Base-by-base conservation (phyloP, 352 stramenopile genomes). In the Peronospora tabacina region DNA sequence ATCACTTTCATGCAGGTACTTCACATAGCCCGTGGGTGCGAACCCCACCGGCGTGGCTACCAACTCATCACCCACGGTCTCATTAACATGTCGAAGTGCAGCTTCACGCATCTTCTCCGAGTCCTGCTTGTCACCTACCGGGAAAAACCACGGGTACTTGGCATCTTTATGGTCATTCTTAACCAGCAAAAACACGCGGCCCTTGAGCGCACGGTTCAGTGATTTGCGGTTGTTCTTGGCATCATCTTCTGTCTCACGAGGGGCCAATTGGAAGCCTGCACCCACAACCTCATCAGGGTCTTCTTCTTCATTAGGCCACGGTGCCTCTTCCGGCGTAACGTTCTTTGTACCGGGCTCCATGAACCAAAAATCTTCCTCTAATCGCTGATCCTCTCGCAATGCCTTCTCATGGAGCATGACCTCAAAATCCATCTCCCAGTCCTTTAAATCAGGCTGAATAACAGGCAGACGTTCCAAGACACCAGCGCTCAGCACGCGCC, bases 351-450 rank as follows among this genome's bases (percentile, higher is more conserved):
- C 81, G 1, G 81, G 75, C 51, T 92, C 81, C 67, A 85, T 84
- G 63, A 87, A 88, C 81, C 81, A 92, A 47, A 92, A 92, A 38
- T 84, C 78, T 30, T 90, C 75, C 35, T 87, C 77, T 26, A 92
- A 38, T 35, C 81, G 66, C 76, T 89, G 77, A 56, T 82, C 75
- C 24, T 82, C 62, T n/a, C 78, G 78, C 32, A 92, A 63, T 19
- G 61, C 63, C 49, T 86, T 86, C 61, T 90, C 80, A 58, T 90
- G 77, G 55, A 83, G 55, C 72, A 90, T 79, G 40, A 76, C 64
- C 49, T 78, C 68, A 35, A 75, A 85, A 52, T 88, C 81, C 55
- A 81, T 48, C 49, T 88, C 78, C 72, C 79, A 92, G 55, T 83
- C 63, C 54, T 77, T 64, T 9, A 76, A 49, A 53, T 92, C 82